A percentile compares a stretch with the other conserved stretches of the same genome.
Evolutionary conservation across 495 filamentous ascomycete genomes (phyloP).

Genomic region (Cercophora scortea): DNA sequence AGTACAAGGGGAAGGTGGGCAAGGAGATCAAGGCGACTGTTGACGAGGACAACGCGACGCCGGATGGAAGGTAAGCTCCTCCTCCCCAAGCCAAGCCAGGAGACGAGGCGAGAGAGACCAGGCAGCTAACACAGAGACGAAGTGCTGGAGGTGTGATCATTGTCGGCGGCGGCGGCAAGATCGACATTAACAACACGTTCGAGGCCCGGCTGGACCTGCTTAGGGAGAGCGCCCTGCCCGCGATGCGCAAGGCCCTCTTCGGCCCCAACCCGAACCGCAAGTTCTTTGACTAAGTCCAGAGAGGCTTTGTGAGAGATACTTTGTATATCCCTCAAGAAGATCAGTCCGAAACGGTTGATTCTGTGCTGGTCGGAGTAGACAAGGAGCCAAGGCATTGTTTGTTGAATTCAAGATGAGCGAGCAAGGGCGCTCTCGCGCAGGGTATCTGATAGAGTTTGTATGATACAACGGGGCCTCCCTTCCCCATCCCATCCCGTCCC

Average conservation of each 20-base stretch:
- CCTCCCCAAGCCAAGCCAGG: not conserved
- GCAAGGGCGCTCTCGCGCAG: too few relatives aligned
- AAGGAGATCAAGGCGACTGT: conserved; percentile 53
- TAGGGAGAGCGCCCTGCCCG: conserved; percentile 75
- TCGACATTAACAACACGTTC: conserved; percentile 97
- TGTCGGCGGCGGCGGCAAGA: conserved; percentile 79
- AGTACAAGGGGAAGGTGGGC: conserved; percentile 72
- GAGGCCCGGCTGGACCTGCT: conserved; percentile 84
- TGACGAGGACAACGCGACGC: conserved; percentile 71
- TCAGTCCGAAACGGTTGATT: too few relatives aligned
- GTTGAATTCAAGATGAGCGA: too few relatives aligned
- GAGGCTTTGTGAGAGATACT: too few relatives aligned
- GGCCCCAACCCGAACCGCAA: conserved; percentile 87
- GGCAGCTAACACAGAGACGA: not conserved
- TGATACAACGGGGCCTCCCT: too few relatives aligned
- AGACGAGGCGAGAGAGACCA: too few relatives aligned
- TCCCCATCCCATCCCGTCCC: too few relatives aligned
- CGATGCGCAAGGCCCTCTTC: conserved; percentile 76
- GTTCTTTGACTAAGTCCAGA: conserved; percentile 70
- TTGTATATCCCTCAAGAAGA: too few relatives aligned
- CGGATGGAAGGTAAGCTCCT: conserved; percentile 73
- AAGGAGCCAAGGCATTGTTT: too few relatives aligned
- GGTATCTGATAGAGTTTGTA: too few relatives aligned
- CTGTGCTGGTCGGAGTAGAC: too few relatives aligned
- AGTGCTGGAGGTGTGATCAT: conserved; percentile 82